Evolutionary conservation across 1,139 yeast genomes (phyloP).

Genomic region (Geotrichum reessii): DNA sequence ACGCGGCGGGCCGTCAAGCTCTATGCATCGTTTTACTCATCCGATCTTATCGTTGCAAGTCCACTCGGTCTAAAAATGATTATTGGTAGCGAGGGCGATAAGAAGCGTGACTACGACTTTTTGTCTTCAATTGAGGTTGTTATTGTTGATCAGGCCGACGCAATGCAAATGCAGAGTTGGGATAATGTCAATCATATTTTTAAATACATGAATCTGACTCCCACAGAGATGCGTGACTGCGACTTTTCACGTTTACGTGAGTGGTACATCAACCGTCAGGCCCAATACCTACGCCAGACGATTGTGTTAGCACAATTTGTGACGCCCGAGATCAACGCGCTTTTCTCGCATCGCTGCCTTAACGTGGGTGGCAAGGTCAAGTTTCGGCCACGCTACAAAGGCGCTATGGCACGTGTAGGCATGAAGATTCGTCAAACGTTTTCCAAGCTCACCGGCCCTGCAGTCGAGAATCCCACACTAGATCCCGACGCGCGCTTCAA

Average conservation of each 20-base stretch:
- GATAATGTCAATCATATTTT: conserved; percentile 67
- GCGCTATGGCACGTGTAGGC: conserved; percentile 44
- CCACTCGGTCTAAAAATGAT: conserved; percentile 87
- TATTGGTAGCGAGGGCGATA: conserved; percentile 46
- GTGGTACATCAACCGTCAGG: conserved; percentile 87
- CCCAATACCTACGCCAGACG: conserved; percentile 69
- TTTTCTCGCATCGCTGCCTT: conserved; percentile 51
- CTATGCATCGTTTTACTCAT: conserved; percentile 75
- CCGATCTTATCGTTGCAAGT: conserved; percentile 85
- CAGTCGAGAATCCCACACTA: conserved; percentile 41
- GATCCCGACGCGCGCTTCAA: conserved; percentile 74
- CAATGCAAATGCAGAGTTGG: conserved; percentile 91
- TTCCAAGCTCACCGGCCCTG: conserved; percentile 37
- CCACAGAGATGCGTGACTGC: conserved; percentile 72
- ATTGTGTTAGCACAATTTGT: conserved; percentile 64
- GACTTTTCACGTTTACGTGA: conserved; percentile 88
- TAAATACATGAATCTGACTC: conserved; percentile 68
- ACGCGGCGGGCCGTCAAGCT: conserved; percentile 82
- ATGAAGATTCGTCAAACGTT: conserved; percentile 66
- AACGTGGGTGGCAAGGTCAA: conserved; percentile 66
- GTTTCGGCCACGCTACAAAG: conserved; percentile 27
- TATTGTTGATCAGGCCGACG: conserved; percentile 77
- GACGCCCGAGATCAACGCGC: conserved; percentile 75
- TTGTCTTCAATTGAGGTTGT: conserved; percentile 81
- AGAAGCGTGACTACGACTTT: conserved; percentile 52